These are phyloP conservation scores for Theileria annulata DNA, from an alignment of 169 alveolate species.

Conservation along the genomic window DNA sequence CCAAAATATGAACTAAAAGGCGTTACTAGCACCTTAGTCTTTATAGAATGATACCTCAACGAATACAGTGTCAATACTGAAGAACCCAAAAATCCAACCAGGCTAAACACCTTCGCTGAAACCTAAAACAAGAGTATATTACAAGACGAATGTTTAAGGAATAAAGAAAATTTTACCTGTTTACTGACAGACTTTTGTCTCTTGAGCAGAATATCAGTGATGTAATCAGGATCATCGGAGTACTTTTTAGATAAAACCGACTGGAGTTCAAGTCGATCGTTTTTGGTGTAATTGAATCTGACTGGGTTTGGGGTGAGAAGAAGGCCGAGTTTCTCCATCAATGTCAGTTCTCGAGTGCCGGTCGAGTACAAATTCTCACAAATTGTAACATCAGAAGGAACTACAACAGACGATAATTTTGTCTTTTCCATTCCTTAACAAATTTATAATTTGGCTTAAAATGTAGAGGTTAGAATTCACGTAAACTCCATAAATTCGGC, in stretches of 20 bases:
- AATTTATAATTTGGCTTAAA: not conserved
- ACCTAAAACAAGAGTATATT: constrained; percentile 22
- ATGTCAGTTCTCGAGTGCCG: constrained; percentile 54
- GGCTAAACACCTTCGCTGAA: constrained; percentile 18
- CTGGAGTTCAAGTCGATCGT: constrained; percentile 45
- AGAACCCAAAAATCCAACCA: constrained; percentile 45
- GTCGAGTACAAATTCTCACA: constrained; percentile 60
- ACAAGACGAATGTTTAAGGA: not conserved
- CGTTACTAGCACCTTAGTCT: constrained; percentile 61
- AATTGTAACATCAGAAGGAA: constrained; percentile 66
- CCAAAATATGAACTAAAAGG: constrained; percentile 60
- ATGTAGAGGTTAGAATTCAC: not conserved
- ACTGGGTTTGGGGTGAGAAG: constrained; percentile 56
- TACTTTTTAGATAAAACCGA: constrained; percentile 46
- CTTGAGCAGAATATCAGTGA: constrained; percentile 35
- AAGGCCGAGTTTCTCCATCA: constrained; percentile 51
- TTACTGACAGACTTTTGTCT: constrained; percentile 57
- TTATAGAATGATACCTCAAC: constrained; percentile 49
- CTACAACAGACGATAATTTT: constrained; percentile 51
- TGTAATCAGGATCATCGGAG: constrained; percentile 53
- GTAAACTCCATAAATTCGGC: not conserved
- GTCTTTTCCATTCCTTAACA: not conserved
- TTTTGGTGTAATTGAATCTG: constrained; percentile 47
- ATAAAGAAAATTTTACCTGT: constrained; percentile 7
- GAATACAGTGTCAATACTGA: constrained; percentile 33